phyloP scores from a whole-genome alignment of 352 stramenopile species.

The Albugo laibachii region DNA sequence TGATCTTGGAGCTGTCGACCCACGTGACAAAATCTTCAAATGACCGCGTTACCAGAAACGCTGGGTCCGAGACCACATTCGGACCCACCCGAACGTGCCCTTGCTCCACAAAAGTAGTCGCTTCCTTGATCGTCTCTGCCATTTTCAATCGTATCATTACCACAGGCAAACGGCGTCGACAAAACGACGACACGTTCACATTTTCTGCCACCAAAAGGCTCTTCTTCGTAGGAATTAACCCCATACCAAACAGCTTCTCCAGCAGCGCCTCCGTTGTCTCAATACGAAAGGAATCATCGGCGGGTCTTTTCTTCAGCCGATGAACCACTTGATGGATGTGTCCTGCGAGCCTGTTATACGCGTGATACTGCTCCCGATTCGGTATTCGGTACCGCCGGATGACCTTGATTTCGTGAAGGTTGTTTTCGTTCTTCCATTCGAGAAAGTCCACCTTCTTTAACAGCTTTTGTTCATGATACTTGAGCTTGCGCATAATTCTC shows the following conservation, averaged over 20 bases:
- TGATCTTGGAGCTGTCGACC: constrained; percentile 96
- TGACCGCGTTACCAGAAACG: constrained; percentile 92
- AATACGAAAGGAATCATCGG: constrained; percentile 91
- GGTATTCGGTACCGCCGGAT: constrained; percentile 95
- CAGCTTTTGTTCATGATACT: constrained; percentile 97
- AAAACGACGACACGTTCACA: constrained; percentile 90
- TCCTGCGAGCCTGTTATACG: constrained; percentile 96
- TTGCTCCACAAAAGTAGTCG: constrained; percentile 94
- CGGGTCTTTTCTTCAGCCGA: constrained; percentile 89
- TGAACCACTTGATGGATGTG: constrained; percentile 87
- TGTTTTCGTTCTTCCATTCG: constrained; percentile 97
- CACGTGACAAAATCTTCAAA: constrained; percentile 99
- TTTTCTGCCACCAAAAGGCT: constrained; percentile 94
- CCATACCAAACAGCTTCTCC: constrained; percentile 96
- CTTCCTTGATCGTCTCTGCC: constrained; percentile 95
- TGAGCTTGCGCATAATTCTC: constrained; percentile 76
- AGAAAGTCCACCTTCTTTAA: constrained; percentile 98
- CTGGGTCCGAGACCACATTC: constrained; percentile 87
- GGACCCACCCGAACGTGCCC: constrained; percentile 90
- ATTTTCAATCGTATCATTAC: constrained; percentile 99
- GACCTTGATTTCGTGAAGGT: constrained; percentile 96
- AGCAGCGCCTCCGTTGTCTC: constrained; percentile 93
- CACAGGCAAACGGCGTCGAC: constrained; percentile 89
- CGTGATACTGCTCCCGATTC: constrained; percentile 96
- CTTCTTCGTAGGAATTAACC: constrained; percentile 92